Evolutionary conservation across 2,329 filamentous ascomycete genomes (phyloP).

Genomic region (Alternaria arborescens): DNA sequence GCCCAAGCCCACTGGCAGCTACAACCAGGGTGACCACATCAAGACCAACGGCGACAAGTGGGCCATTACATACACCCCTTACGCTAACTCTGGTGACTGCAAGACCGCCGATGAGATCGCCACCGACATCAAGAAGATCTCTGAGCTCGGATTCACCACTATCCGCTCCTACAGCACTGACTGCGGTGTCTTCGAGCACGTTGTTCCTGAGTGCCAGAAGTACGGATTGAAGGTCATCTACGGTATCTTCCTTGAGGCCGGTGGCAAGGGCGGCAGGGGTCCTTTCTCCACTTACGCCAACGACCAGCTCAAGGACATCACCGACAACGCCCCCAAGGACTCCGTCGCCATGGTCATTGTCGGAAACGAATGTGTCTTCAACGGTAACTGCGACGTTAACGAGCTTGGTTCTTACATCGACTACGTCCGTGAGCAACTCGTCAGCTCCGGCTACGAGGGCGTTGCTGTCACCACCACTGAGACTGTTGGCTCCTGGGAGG

Average conservation of each 20-base stretch:
- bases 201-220: conserved; percentile 73
- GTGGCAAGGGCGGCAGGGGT: conserved; percentile 56
- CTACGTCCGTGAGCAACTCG: conserved; percentile 70
- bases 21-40: conserved; percentile 39
- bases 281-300: conserved; percentile 64
- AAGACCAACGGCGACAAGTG: conserved; percentile 56
- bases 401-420: conserved; percentile 76
- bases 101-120: conserved; percentile 52
- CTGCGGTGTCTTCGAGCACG: conserved; percentile 80
- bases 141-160: conserved; percentile 65
- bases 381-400: conserved; percentile 69
- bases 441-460: conserved; percentile 73
- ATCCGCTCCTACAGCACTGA: conserved; percentile 90
- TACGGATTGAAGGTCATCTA: conserved; percentile 81
- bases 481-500: conserved; percentile 79
- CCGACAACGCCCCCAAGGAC: conserved; percentile 72
- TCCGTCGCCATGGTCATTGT: conserved; percentile 83
- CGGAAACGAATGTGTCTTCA: conserved; percentile 90
- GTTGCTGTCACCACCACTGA: conserved; percentile 80
- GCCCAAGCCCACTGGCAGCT: conserved; percentile 42
- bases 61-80: conserved; percentile 61
- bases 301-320: conserved; percentile 77
- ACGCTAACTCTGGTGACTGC: conserved; percentile 54
- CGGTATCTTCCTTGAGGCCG: conserved; percentile 82
- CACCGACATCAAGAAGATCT: conserved; percentile 54